Evolutionary conservation across 2,329 filamentous ascomycete genomes (phyloP).

Genomic region (Pleoardoris graminearum): DNA sequence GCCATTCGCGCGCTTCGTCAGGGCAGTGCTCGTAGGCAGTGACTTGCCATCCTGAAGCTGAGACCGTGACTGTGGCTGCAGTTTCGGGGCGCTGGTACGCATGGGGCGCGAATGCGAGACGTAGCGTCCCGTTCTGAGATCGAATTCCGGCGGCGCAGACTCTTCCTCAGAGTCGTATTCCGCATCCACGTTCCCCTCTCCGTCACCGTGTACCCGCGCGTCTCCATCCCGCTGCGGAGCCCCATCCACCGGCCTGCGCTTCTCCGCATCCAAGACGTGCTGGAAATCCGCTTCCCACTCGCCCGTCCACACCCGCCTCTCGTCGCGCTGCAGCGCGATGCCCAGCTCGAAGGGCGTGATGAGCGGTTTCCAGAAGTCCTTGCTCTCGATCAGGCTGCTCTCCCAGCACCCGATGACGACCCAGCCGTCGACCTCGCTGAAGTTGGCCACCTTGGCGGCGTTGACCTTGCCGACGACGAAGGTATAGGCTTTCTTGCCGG

Average conservation of each 20-base stretch:
- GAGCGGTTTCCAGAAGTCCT: constrained; percentile 84
- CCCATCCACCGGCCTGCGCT: constrained; percentile 11
- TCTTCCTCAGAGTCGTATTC: constrained; percentile 71
- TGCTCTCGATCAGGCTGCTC: constrained; percentile 86
- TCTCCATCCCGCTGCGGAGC: too few relatives aligned
- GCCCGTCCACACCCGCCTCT: constrained; percentile 79
- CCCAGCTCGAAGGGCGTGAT: constrained; percentile 94
- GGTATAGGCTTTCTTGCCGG: constrained; percentile 93
- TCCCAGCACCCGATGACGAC: constrained; percentile 99
- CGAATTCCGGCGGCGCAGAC: constrained; percentile 80
- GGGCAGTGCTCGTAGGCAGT: constrained; percentile 49
- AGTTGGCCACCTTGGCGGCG: constrained; percentile 93
- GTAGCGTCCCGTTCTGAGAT: constrained; percentile 84
- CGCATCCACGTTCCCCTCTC: constrained; percentile 41
- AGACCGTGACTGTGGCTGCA: background rate
- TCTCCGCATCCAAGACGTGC: constrained; percentile 55
- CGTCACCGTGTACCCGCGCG: background rate
- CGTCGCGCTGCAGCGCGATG: constrained; percentile 74
- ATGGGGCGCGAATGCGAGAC: constrained; percentile 79
- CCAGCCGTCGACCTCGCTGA: constrained; percentile 93
- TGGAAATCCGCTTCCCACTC: constrained; percentile 90
- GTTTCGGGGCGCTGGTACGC: constrained; percentile 20
- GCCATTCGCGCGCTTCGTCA: constrained; percentile 68
- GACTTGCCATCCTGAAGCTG: constrained; percentile 9
- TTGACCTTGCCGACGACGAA: constrained; percentile 97